These are phyloP conservation scores for Karstenula rhodostoma DNA, from an alignment of 2,329 filamentous ascomycete species.

Conservation along the genomic window DNA sequence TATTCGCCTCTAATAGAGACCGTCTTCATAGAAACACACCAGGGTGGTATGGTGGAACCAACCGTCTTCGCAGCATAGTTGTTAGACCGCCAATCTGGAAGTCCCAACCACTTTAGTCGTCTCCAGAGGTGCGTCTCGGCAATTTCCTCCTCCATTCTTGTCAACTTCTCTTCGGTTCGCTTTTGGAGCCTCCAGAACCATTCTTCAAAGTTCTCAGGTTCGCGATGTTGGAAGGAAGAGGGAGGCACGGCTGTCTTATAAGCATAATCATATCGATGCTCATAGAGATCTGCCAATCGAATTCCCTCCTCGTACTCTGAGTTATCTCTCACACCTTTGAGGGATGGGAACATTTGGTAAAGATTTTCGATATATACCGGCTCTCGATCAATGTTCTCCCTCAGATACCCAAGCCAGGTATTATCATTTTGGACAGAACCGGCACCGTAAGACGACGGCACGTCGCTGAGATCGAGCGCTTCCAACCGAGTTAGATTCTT, in stretches of 20 bases:
- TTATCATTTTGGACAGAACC: neutral
- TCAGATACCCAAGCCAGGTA: neutral
- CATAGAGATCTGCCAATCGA: neutral
- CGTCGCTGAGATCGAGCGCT: slow-evolving; percentile 33
- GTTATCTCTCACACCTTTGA: neutral
- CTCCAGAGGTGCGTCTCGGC: slow-evolving; percentile 6
- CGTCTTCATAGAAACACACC: slow-evolving; percentile 24
- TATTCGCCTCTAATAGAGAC: slow-evolving; percentile 32
- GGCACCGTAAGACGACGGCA: neutral
- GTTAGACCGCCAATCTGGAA: slow-evolving; percentile 23
- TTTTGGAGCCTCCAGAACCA: slow-evolving; percentile 4
- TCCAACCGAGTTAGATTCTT: slow-evolving; percentile 22
- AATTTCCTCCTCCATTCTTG: neutral
- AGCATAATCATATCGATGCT: neutral
- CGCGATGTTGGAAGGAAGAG: neutral
- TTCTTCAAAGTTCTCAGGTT: slow-evolving; percentile 2
- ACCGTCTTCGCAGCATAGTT: slow-evolving; percentile 10
- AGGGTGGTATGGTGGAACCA: neutral
- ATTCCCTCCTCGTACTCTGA: neutral
- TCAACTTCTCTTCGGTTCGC: neutral
- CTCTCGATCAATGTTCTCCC: too few relatives aligned
- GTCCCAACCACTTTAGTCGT: slow-evolving; percentile 30
- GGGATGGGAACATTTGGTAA: neutral
- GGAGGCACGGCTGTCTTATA: neutral
- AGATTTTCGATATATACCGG: neutral